A percentile compares a stretch with the other conserved stretches of the same genome.
These are phyloP conservation scores for Inosperma sp. DNA, from an alignment of 768 basidiomycete species.

Conservation along the genomic window DNA sequence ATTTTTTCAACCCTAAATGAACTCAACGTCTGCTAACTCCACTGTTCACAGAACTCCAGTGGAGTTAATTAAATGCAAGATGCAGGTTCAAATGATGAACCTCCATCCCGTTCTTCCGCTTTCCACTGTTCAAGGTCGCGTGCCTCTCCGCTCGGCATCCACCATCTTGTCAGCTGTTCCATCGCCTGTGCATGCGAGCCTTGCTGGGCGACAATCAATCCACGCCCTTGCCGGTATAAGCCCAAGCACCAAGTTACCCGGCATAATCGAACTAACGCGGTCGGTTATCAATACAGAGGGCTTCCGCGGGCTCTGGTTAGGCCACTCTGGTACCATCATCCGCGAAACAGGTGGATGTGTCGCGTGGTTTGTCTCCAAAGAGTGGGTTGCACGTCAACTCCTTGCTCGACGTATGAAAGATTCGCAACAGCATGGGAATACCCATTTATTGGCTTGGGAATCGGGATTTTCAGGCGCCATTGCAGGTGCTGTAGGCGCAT, in stretches of 20 bases:
- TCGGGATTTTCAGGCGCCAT: slow-evolving; percentile 82
- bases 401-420: slow-evolving; percentile 43
- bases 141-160: slow-evolving; percentile 21
- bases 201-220: slow-evolving; percentile 7
- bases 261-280: slow-evolving; percentile 64
- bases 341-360: slow-evolving; percentile 89
- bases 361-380: slow-evolving; percentile 90
- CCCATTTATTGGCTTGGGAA: slow-evolving; percentile 64
- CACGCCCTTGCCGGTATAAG: slow-evolving; percentile 15
- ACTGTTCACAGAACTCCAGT: slow-evolving; percentile 88
- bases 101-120: slow-evolving; percentile 17
- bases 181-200: slow-evolving; percentile 5
- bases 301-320: slow-evolving; percentile 88
- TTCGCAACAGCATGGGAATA: slow-evolving; percentile 34
- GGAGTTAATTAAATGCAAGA: slow-evolving; percentile 94
- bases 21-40: neutral
- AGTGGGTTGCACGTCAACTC: slow-evolving; percentile 62
- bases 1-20: neutral
- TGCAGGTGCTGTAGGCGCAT: slow-evolving; percentile 80
- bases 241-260: slow-evolving; percentile 46
- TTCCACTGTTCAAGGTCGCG: slow-evolving; percentile 20
- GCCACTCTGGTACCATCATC: slow-evolving; percentile 89
- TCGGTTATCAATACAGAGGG: slow-evolving; percentile 64
- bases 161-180: slow-evolving; percentile 4
- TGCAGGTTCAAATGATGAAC: slow-evolving; percentile 91